These are phyloP conservation scores for Lithocarpus polystachyus DNA, from an alignment of 306 rosid genomes.

Conservation along the genomic window DNA sequence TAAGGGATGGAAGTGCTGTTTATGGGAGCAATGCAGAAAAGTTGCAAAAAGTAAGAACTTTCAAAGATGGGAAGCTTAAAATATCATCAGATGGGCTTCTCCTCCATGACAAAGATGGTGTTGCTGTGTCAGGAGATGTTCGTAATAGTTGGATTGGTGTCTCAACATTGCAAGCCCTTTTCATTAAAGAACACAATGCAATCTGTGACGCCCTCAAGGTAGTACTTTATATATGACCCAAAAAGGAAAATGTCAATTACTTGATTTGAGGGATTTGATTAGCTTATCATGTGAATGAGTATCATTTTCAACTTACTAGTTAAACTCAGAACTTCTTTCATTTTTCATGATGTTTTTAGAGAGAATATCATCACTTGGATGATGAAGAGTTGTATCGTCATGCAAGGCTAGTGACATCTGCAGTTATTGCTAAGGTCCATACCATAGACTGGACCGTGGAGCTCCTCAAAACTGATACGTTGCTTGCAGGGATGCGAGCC, in stretches of 20 bases:
- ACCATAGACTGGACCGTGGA: slow-evolving; percentile 74
- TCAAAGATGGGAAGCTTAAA: slow-evolving; percentile 56
- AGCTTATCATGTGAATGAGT: not conserved
- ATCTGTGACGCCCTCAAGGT: slow-evolving; percentile 62
- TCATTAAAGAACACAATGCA: slow-evolving; percentile 51
- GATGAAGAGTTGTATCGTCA: slow-evolving; percentile 54
- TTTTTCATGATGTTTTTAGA: slow-evolving; percentile 13
- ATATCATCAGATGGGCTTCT: slow-evolving; percentile 44
- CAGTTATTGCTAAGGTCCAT: slow-evolving; percentile 62
- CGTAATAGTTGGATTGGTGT: slow-evolving; percentile 69
- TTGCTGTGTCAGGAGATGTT: slow-evolving; percentile 49
- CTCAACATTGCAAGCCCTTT: slow-evolving; percentile 54
- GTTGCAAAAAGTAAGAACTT: slow-evolving; percentile 35
- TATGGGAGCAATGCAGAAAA: slow-evolving; percentile 53
- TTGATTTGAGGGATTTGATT: no score
- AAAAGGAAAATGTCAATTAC: no score
- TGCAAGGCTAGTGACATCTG: slow-evolving; percentile 64
- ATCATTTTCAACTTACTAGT: not conserved
- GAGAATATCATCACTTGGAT: slow-evolving; percentile 18
- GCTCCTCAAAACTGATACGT: slow-evolving; percentile 58
- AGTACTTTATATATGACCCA: not conserved
- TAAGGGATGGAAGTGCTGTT: slow-evolving; percentile 59
- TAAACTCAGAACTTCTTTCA: not conserved
- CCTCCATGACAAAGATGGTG: slow-evolving; percentile 42
- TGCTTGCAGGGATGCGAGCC: slow-evolving; percentile 53